Evolutionary conservation across 352 stramenopile species (phyloP), one percentile per base, ranked within the genome.

Genomic region (Phytophthora agathidicida): DNA sequence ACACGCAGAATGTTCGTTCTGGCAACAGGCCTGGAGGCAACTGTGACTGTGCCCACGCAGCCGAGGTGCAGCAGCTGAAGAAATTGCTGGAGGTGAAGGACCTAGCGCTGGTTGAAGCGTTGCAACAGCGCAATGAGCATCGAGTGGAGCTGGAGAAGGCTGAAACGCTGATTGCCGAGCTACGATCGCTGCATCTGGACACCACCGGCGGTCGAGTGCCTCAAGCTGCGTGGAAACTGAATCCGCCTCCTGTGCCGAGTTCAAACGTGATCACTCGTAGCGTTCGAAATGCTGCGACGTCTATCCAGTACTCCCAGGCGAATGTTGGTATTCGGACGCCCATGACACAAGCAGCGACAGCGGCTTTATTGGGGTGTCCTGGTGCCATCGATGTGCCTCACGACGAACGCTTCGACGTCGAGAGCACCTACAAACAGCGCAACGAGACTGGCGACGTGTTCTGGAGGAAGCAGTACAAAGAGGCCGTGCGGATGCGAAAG

Each of bases 81-180:
- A 71, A 65, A 45, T 50, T 86, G 19, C 41, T 89, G 1, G 54
- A 71, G 13, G 66, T 86, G 31, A 89, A 89, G 48, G 77, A 88
- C 39, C 44, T 73, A 20, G 80, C 77, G 19, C 46, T 89, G 20
- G 80, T 42, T 1, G 80, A 88, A 51, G 77, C 77, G 10, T 56
- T 87, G 10, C 62, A 86, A 14, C 77, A 88, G 45, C 75, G 80
- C 3, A 89, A 83, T 45, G 65, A 80, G 23, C 71, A 79, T 53
- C 77, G 79, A 2, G 52, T 82, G 3, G 63, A 67, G 47, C 64
- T 87, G 19, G 77, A 86, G 23, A 77, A 61, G 13, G 71, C 75
- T 2, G 75, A 83, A 20, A 27, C 51, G 2, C 53, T 75, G 28
- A 62, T 87, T 22, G 62, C 64, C 10, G 75, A 86, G 19, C 24